These are phyloP conservation scores for Parasitella parasitica DNA, from an alignment of 371 early-diverging fungal genomes.

Conservation along the genomic window DNA sequence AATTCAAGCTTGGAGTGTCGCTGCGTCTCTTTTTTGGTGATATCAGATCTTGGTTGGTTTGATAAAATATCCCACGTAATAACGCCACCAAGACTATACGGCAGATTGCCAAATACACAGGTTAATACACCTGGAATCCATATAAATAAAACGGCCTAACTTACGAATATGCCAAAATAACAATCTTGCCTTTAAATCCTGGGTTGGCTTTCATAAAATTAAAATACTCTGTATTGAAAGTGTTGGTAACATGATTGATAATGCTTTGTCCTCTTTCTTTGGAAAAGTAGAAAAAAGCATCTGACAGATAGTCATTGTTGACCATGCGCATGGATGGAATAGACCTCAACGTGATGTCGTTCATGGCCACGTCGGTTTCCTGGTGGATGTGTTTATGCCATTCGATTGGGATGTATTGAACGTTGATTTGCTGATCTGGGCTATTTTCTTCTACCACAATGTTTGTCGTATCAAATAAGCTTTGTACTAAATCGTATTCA, in stretches of 20 bases:
- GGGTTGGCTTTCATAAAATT: conserved; percentile 57
- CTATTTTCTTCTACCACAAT: conserved; percentile 51
- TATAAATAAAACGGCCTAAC: too few relatives aligned
- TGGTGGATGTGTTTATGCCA: conserved; percentile 57
- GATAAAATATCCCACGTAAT: conserved; percentile 65
- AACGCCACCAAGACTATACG: conserved; percentile 54
- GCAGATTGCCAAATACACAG: background rate
- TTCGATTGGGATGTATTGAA: conserved; percentile 59
- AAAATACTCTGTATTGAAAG: conserved; percentile 57
- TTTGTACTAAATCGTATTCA: conserved; percentile 34
- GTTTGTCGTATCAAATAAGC: conserved; percentile 50
- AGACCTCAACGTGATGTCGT: conserved; percentile 64
- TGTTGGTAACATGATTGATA: conserved; percentile 53
- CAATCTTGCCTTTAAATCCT: conserved; percentile 58
- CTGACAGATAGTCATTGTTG: conserved; percentile 70
- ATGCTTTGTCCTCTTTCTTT: conserved; percentile 60
- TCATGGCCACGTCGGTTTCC: conserved; percentile 44
- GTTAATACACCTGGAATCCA: too few relatives aligned
- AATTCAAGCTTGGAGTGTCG: conserved; percentile 37
- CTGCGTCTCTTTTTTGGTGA: conserved; percentile 11
- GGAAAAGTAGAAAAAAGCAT: conserved; percentile 62
- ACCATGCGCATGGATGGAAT: conserved; percentile 63
- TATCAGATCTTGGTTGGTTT: conserved; percentile 36
- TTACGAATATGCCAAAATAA: conserved; percentile 60
- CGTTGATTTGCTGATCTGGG: conserved; percentile 43